Conservation (phyloP, 306 rosid species). For the Pyrus communis region DNA sequence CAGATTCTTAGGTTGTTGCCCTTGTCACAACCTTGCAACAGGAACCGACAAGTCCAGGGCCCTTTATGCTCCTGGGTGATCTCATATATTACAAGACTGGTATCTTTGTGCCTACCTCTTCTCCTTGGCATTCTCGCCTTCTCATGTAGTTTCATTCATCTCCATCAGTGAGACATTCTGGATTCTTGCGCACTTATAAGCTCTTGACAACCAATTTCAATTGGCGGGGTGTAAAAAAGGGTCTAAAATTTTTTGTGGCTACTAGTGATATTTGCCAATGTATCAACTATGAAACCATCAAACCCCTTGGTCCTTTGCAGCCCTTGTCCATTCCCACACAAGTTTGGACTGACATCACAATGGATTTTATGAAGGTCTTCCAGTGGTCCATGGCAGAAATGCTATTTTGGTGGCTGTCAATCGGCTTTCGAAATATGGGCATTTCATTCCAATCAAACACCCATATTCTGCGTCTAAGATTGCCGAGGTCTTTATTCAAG, state of each 20-base stretch:
- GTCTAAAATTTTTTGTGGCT: too few relatives aligned
- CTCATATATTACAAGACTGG: background rate
- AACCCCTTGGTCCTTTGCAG: background rate
- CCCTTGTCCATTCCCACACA: too few relatives aligned
- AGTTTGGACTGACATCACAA: background rate
- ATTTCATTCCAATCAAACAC: too few relatives aligned
- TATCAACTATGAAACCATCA: background rate
- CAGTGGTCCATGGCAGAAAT: background rate
- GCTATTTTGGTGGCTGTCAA: background rate
- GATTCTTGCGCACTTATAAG: background rate
- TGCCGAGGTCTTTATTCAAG: background rate
- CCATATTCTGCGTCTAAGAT: background rate
- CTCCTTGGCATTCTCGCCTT: background rate
- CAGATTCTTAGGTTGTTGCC: accelerated
- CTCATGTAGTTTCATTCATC: background rate
- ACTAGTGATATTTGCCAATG: too few relatives aligned
- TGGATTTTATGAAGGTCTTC: background rate
- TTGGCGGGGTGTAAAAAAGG: accelerated
- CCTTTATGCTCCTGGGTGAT: background rate
- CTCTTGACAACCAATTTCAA: too few relatives aligned
- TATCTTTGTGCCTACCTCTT: background rate
- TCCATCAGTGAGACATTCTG: background rate
- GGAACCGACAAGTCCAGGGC: accelerated
- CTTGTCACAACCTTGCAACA: too few relatives aligned
- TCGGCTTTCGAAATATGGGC: too few relatives aligned